These are phyloP conservation scores for Elongisporangium senticosum DNA, from an alignment of 352 stramenopile genomes.

Conservation along the genomic window DNA sequence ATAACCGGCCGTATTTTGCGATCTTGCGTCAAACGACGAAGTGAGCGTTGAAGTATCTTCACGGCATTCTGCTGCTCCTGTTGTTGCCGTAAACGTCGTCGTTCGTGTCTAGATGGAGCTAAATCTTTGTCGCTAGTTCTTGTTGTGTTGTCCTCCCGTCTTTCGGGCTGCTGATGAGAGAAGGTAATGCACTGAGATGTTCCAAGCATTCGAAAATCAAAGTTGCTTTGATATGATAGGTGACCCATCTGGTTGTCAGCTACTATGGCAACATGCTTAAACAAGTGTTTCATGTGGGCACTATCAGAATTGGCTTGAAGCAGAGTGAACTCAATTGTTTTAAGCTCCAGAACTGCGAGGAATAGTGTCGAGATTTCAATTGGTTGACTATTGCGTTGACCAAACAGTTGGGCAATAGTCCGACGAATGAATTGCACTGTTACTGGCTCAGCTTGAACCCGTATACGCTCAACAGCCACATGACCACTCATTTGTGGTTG, in stretches of 20 bases:
- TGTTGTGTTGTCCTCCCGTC: constrained; percentile 2
- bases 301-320: constrained; percentile 7
- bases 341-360: constrained; percentile 44
- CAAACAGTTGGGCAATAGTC: neutral
- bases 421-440: constrained; percentile 14
- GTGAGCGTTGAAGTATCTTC: constrained; percentile 14
- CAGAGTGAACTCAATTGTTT: constrained; percentile 48
- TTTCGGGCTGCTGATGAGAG: neutral
- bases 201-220: constrained; percentile 45
- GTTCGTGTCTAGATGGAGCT: constrained; percentile 2
- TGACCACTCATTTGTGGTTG: constrained; percentile 46
- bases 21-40: constrained; percentile 5
- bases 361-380: constrained; percentile 23
- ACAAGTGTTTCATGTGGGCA: constrained; percentile 35
- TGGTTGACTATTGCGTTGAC: neutral
- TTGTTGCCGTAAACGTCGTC: constrained; percentile 4
- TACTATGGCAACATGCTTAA: constrained; percentile 51
- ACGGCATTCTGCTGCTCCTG: constrained; percentile 1
- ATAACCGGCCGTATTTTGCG: neutral
- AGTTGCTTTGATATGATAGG: constrained; percentile 40
- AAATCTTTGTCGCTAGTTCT: constrained; percentile 11
- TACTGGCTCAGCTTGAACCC: constrained; percentile 31
- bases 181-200: neutral
- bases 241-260: constrained; percentile 54
- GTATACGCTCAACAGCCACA: constrained; percentile 32